phyloP scores from a whole-genome alignment of 2,329 filamentous ascomycete species.

The Lecanosticta acicola region DNA sequence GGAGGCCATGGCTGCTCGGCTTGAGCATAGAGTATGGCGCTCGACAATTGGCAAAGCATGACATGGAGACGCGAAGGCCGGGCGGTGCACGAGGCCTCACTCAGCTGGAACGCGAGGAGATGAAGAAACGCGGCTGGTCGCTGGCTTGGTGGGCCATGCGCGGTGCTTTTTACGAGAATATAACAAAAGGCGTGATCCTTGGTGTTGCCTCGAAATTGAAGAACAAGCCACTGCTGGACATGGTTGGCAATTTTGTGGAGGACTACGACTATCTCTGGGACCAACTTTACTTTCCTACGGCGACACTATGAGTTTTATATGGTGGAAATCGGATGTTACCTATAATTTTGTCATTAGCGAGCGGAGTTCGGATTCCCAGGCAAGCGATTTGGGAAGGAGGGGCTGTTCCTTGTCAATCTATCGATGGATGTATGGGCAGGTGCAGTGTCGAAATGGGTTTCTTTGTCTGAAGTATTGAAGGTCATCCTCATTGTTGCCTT shows the following conservation, averaged over 20 bases:
- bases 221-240: conserved; percentile 67
- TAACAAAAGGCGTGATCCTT: conserved; percentile 66
- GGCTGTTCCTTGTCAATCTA: background rate
- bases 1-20: conserved; percentile 88
- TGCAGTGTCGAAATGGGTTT: background rate
- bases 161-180: conserved; percentile 91
- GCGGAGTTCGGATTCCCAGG: background rate
- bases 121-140: conserved; percentile 79
- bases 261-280: conserved; percentile 99
- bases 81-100: conserved; percentile 72
- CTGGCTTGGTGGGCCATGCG: conserved; percentile 96
- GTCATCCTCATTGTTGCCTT: background rate
- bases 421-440: background rate
- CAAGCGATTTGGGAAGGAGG: background rate
- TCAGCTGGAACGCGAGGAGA: conserved; percentile 81
- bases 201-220: conserved; percentile 65
- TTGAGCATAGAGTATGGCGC: conserved; percentile 81
- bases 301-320: conserved; percentile 43
- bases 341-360: background rate
- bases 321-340: too few relatives aligned
- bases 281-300: conserved; percentile 84
- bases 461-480: background rate
- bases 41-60: conserved; percentile 70
- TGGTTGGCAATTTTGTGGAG: conserved; percentile 80
- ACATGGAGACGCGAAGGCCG: conserved; percentile 57